Evolutionary conservation across 768 basidiomycete genomes (phyloP).

Genomic region (Termitomyces sp.): DNA sequence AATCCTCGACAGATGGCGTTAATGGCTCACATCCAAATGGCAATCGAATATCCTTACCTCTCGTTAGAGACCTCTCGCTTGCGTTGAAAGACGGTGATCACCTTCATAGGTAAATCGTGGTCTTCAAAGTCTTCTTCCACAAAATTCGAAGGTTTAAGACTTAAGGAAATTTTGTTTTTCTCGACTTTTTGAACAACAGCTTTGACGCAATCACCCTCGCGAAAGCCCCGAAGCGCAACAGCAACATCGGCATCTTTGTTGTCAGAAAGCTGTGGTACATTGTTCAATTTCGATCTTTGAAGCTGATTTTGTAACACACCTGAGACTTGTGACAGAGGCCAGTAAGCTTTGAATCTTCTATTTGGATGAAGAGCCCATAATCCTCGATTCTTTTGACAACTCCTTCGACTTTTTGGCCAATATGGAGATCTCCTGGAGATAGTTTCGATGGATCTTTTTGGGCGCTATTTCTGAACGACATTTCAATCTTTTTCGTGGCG

Average conservation of each 20-base stretch:
- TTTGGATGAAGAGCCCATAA: constrained; percentile 91
- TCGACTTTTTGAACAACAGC: constrained; percentile 72
- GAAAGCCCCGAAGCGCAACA: constrained; percentile 75
- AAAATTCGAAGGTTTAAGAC: constrained; percentile 89
- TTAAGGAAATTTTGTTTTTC: constrained; percentile 74
- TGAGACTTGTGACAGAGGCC: constrained; percentile 95
- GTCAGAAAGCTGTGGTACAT: constrained; percentile 68
- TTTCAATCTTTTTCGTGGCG: constrained; percentile 77
- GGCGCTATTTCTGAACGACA: constrained; percentile 78
- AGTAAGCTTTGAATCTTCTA: constrained; percentile 77
- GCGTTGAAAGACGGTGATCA: constrained; percentile 71
- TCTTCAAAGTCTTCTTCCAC: constrained; percentile 53
- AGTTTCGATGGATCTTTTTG: constrained; percentile 36
- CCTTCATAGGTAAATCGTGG: constrained; percentile 36
- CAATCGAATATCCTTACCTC: constrained; percentile 30
- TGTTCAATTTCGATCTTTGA: not conserved
- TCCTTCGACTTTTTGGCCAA: constrained; percentile 80
- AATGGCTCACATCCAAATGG: not conserved
- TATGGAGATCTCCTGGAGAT: constrained; percentile 52
- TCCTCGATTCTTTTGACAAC: constrained; percentile 76
- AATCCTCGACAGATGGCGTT: not conserved
- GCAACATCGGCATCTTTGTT: constrained; percentile 76
- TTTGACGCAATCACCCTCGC: constrained; percentile 83
- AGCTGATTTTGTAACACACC: constrained; percentile 34
- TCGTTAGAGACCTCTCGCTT: constrained; percentile 70